Evolutionary conservation across 2,329 filamentous ascomycete genomes (phyloP).

Genomic region (Apiospora pterosperma): DNA sequence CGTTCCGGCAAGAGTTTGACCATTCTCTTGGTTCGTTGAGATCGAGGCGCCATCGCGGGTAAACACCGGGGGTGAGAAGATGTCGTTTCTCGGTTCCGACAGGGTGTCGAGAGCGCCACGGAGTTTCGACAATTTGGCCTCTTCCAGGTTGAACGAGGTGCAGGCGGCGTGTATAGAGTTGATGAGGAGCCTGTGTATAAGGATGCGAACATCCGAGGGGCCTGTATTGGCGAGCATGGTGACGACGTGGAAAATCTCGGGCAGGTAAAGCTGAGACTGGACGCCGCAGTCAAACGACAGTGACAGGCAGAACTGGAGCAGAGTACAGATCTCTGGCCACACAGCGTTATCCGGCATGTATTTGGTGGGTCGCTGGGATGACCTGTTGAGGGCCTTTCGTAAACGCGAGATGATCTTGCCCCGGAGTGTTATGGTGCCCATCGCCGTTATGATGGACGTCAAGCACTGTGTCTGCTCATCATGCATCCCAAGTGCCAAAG

Average conservation of each 20-base stretch:
- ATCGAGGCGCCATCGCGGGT: slow-evolving; percentile 52
- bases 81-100: slow-evolving; percentile 56
- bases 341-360: slow-evolving; percentile 63
- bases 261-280: slow-evolving; percentile 64
- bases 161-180: slow-evolving; percentile 68
- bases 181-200: slow-evolving; percentile 61
- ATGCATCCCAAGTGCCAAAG: slow-evolving; percentile 52
- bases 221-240: slow-evolving; percentile 69
- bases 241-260: slow-evolving; percentile 67
- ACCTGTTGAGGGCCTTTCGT: slow-evolving; percentile 64
- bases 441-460: slow-evolving; percentile 59
- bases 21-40: slow-evolving; percentile 51
- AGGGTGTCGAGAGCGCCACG: slow-evolving; percentile 54
- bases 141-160: slow-evolving; percentile 62
- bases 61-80: slow-evolving; percentile 48
- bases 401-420: slow-evolving; percentile 64
- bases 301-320: slow-evolving; percentile 63
- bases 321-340: slow-evolving; percentile 66
- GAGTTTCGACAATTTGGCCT: slow-evolving; percentile 53
- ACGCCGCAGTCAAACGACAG: slow-evolving; percentile 66
- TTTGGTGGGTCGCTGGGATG: slow-evolving; percentile 63
- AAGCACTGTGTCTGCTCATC: slow-evolving; percentile 59
- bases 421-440: slow-evolving; percentile 62
- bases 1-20: slow-evolving; percentile 49
- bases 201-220: slow-evolving; percentile 49